Conservation (phyloP, 441 rosid species). For the Erodium texanum region DNA sequence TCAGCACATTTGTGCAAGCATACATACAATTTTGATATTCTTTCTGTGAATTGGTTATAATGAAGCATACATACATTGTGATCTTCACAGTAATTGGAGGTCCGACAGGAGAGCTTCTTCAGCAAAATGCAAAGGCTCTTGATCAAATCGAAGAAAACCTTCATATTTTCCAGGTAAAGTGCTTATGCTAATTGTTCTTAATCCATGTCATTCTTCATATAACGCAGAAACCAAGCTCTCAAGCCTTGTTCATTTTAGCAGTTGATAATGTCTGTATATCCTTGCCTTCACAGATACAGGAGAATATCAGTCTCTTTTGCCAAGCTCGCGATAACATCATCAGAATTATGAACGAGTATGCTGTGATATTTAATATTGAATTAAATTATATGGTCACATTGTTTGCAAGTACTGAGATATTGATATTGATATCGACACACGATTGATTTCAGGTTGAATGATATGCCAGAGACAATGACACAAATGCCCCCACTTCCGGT, state of each 20-base stretch:
- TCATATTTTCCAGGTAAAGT: neutral
- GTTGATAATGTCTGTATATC: too few species aligned
- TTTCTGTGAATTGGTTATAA: neutral
- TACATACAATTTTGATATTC: neutral
- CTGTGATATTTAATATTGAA: neutral
- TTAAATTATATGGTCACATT: neutral
- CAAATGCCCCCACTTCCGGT: slow-evolving; percentile 49
- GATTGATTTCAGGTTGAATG: slow-evolving; percentile 32
- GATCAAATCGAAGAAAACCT: neutral
- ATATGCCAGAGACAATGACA: slow-evolving; percentile 34
- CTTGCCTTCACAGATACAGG: slow-evolving; percentile 32
- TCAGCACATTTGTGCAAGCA: neutral
- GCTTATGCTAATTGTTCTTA: neutral
- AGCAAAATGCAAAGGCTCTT: slow-evolving; percentile 7
- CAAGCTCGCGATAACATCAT: slow-evolving; percentile 35
- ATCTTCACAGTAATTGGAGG: neutral
- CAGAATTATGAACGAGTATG: slow-evolving; percentile 40
- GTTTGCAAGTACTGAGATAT: neutral
- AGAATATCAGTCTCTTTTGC: slow-evolving; percentile 38
- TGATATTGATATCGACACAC: neutral
- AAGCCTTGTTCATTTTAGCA: neutral
- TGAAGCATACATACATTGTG: neutral
- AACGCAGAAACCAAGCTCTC: neutral
- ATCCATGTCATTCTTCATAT: neutral
- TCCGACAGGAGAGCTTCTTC: neutral